phyloP scores from a whole-genome alignment of 129 eudicot genomes.

The Lonicera japonica region DNA sequence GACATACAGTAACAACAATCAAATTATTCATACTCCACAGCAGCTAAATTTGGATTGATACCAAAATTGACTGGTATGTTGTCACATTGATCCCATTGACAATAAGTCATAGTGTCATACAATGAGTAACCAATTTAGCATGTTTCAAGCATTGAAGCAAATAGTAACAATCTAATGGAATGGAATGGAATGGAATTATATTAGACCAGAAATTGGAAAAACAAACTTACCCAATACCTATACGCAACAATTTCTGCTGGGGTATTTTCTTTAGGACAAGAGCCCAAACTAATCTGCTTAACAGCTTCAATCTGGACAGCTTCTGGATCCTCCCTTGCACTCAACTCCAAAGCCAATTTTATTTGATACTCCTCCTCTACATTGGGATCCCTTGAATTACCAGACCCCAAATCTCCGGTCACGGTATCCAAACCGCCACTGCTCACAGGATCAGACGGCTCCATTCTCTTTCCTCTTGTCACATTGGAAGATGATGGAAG shows the following conservation, averaged over 20 bases:
- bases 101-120: not conserved
- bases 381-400: constrained; percentile 57
- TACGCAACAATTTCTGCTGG: constrained; percentile 75
- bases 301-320: constrained; percentile 96
- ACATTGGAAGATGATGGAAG: constrained; percentile 54
- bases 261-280: constrained; percentile 51
- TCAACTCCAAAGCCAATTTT: constrained; percentile 78
- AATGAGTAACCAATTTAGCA: not conserved
- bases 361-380: constrained; percentile 81
- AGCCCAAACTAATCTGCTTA: constrained; percentile 90
- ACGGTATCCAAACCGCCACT: constrained; percentile 62
- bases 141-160: not conserved
- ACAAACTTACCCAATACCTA: constrained; percentile 72
- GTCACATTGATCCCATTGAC: not conserved
- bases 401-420: constrained; percentile 43
- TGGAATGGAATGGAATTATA: not conserved
- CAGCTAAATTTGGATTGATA: not conserved
- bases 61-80: not conserved
- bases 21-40: not conserved
- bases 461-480: constrained; percentile 29
- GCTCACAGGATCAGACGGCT: constrained; percentile 55
- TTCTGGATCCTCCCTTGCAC: constrained; percentile 96
- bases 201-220: constrained; percentile 11
- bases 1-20: not conserved
- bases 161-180: not conserved